Evolutionary conservation across 306 rosid genomes (phyloP), one percentile per base, ranked within the genome.

Genomic region (Cyclanthera cordifolia): DNA sequence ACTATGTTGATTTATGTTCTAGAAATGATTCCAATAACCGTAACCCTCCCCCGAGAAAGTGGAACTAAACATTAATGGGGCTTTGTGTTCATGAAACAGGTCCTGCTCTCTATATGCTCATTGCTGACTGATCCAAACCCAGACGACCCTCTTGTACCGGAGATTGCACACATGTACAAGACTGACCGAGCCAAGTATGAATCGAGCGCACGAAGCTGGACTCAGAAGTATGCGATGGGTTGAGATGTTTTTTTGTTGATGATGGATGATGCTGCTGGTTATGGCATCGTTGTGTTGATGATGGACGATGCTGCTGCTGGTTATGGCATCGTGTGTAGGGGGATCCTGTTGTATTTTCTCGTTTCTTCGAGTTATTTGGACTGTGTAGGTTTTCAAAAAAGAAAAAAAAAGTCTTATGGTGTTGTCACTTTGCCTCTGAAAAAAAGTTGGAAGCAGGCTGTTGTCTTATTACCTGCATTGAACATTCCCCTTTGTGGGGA

Each of bases 151-250:
- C 87, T 87, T 16, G 94, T 87, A 14, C 88, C 87, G 4, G 94
- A 87, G 83, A 87, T 87, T 24, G 94, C 94, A 59, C 94, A 82
- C 72, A 84, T 84, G 85, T 87, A 87, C 83, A 87, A 87, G 83
- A 87, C 84, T 0, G 88, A 84, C 69, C 77, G 84, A 70, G 71
- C 85, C 72, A 87, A 84, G 82, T 87, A 87, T 24, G 94, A 87
- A 75, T 65, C 83, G n/a, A 87, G 87, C 27, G 94, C 94, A 8
- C 90, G 94, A 53, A 84, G 86, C 86, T 87, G 94, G 94, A 84
- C 94, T 74, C 87, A 85, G 75, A 87, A 87, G 82, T 85, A 87
- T 70, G 89, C 94, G 69, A 87, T 87, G 94, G 88, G 83, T 73
- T 78, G 80, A 78, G 73, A 41, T 19, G 39, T 25, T 55, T 13